Evolutionary conservation across 2,329 filamentous ascomycete genomes (phyloP).

Genomic region (Fusarium burgessii): DNA sequence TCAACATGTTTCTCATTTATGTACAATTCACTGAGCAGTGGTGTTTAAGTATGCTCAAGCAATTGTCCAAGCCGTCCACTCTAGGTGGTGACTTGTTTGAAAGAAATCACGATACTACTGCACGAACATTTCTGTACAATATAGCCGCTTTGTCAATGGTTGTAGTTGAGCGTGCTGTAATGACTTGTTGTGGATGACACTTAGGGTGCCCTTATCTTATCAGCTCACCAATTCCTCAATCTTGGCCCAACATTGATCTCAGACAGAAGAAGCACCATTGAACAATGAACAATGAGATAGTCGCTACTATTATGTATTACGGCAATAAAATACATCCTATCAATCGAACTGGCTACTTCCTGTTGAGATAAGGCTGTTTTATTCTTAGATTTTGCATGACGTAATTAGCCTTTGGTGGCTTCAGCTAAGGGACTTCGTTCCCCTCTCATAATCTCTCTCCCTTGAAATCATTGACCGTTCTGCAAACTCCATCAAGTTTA

Average conservation of each 20-base stretch:
- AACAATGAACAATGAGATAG: background rate
- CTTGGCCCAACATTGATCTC: background rate
- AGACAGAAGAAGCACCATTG: background rate
- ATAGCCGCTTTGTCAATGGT: rapidly evolving
- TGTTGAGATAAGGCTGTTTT: background rate
- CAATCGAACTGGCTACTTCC: background rate
- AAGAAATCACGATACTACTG: rapidly evolving
- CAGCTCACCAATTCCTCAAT: background rate
- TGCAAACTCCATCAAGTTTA: background rate
- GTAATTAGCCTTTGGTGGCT: background rate
- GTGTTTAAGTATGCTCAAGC: rapidly evolving
- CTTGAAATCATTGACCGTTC: background rate
- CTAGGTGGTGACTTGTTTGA: rapidly evolving
- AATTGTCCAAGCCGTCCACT: too few relatives aligned
- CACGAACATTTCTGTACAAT: background rate
- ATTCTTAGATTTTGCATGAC: background rate
- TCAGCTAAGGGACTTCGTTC: background rate
- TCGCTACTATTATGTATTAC: rapidly evolving
- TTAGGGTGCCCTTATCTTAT: background rate
- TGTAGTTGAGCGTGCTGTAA: background rate
- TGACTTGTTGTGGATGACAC: too few relatives aligned
- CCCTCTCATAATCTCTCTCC: background rate
- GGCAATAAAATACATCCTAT: too few relatives aligned
- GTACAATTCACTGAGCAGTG: rapidly evolving
- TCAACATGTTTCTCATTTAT: background rate